Base-by-base conservation (phyloP, 108 stramenopile species). In the Cyclotella cryptica region DNA sequence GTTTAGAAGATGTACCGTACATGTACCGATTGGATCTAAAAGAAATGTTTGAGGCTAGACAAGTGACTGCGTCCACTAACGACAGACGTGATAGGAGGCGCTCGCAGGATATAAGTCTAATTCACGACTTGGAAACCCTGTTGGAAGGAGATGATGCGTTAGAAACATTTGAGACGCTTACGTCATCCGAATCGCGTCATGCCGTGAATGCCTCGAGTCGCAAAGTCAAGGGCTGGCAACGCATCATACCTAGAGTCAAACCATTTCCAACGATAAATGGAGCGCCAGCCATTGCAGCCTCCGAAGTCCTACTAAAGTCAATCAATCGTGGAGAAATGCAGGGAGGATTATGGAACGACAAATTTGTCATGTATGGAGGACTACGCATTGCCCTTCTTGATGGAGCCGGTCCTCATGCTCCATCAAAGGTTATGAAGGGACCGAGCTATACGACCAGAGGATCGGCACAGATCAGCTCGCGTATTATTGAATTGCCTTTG, bases 361-460 rank as follows among this genome's bases (percentile, higher is more conserved):
- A 78, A 47, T 78, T 80, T 49, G 79, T 86, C 27, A 77, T 86
- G 58, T 80, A 86, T 49, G 85, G 85, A 18, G 85, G 85, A 42
- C 22, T 86, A 30, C 49, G 71, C 49, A 83, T 83, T 35, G 44
- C 68, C 14, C 45, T 54, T 14, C 15, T 64, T 29, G 81, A 76
- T 44, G 65, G 58, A 0, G 22, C 41, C 5, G 55, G 65, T 21
- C 61, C 42, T 10, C 42, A 69, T 15, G 30, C 40, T 14, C 67
- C 80, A 10, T 64, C 80, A 21, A 81, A 74, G 52, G 46, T 74
- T 49, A 59, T 81, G 11, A 81, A 81, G 35, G 80, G 80, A 0
- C 26, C 41, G 13, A 35, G 46, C 21, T 11, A 58, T 58, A 42
- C 69, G 9, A 22, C 51, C 24, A 40, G 62, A 35, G 51, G 45